Conservation (phyloP, 2,329 filamentous ascomycete genomes). For the Ascochyta rabiei region DNA sequence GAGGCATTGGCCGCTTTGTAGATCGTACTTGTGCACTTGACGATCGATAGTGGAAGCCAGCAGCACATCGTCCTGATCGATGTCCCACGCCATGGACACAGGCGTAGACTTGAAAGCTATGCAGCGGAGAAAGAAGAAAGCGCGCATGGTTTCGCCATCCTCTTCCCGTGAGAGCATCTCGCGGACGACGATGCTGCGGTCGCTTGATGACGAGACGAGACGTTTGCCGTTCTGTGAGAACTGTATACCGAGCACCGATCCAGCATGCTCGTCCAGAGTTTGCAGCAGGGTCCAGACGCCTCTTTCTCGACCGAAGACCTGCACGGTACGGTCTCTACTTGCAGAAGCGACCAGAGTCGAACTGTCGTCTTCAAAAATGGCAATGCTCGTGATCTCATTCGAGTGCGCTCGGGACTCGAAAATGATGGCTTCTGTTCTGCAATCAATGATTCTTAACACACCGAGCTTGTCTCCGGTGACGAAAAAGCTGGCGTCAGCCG, state of each 20-base stretch:
- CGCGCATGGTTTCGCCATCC: constrained; percentile 63
- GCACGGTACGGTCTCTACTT: constrained; percentile 82
- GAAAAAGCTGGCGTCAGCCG: constrained; percentile 68
- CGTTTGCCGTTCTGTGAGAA: constrained; percentile 73
- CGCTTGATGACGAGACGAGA: constrained; percentile 80
- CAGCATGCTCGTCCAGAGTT: constrained; percentile 89
- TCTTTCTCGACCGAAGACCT: constrained; percentile 74
- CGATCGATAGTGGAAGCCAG: constrained; percentile 68
- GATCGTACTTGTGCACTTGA: constrained; percentile 63
- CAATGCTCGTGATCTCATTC: constrained; percentile 82
- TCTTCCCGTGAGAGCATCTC: constrained; percentile 76
- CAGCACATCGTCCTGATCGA: constrained; percentile 63
- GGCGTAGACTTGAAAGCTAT: constrained; percentile 87
- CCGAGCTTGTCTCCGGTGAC: constrained; percentile 87
- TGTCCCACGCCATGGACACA: constrained; percentile 76
- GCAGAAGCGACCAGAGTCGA: constrained; percentile 77
- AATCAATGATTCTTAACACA: constrained; percentile 73
- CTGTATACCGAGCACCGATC: constrained; percentile 78
- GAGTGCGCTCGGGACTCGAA: constrained; percentile 85
- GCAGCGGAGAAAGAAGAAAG: constrained; percentile 76
- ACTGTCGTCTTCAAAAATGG: constrained; percentile 69
- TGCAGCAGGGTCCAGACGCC: constrained; percentile 79
- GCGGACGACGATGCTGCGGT: constrained; percentile 84
- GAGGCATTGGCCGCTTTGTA: constrained; percentile 71
- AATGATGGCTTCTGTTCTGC: constrained; percentile 64